These are phyloP conservation scores for Helicosporidium sp. DNA, from an alignment of 139 green algal genomes.

Conservation along the genomic window DNA sequence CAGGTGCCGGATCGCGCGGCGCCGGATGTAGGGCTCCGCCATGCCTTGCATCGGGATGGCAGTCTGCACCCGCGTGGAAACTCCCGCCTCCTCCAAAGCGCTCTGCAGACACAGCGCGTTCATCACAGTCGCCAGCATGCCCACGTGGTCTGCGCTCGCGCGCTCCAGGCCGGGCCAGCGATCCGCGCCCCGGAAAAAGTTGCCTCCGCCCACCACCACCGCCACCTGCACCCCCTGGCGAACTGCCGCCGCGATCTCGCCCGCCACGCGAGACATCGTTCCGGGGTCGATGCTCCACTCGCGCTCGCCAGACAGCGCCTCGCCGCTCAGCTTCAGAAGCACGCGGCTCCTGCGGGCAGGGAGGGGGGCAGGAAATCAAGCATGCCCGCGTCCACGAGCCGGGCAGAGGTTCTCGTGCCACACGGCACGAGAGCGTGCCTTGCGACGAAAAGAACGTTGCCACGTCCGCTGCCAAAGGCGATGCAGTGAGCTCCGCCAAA, in stretches of 20 bases:
- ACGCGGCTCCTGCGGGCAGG: too few species aligned
- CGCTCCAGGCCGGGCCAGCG: constrained; percentile 66
- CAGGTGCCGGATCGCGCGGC: constrained; percentile 80
- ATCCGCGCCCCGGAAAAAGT: constrained; percentile 83
- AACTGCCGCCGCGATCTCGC: constrained; percentile 53
- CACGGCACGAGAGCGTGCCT: too few species aligned
- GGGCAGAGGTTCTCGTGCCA: too few species aligned
- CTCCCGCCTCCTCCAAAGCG: constrained; percentile 42
- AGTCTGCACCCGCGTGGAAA: constrained; percentile 66
- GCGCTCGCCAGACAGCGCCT: constrained; percentile 65
- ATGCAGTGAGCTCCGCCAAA: too few species aligned
- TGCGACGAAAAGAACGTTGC: too few species aligned
- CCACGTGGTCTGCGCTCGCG: constrained; percentile 85
- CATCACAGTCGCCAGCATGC: constrained; percentile 98
- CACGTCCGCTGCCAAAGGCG: too few species aligned
- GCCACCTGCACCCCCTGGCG: constrained; percentile 49
- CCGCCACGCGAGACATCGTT: constrained; percentile 59
- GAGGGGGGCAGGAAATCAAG: too few species aligned
- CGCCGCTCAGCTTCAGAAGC: constrained; percentile 78
- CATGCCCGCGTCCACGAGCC: too few species aligned
- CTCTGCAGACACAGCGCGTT: constrained; percentile 78
- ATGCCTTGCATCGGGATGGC: constrained; percentile 89
- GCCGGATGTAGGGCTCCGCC: constrained; percentile 91
- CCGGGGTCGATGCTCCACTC: constrained; percentile 70
- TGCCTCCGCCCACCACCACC: constrained; percentile 86